These are phyloP conservation scores for Penicillium silybi DNA, from an alignment of 495 filamentous ascomycete genomes.

Conservation along the genomic window DNA sequence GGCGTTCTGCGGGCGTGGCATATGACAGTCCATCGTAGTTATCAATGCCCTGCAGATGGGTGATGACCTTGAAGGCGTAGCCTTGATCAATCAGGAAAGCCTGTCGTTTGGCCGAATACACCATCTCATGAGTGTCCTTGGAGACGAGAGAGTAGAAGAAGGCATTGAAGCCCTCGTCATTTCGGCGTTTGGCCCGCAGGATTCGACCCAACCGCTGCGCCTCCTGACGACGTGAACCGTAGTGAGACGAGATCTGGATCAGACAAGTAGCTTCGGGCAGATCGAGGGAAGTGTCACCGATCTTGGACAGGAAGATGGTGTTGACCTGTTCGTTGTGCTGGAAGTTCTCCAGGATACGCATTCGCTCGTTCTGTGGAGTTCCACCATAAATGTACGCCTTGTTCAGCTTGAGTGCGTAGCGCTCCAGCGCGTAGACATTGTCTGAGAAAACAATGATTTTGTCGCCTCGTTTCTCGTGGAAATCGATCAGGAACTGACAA, in stretches of 20 bases:
- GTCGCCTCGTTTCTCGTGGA: constrained; percentile 92
- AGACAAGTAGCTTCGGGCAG: constrained; percentile 94
- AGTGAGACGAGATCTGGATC: constrained; percentile 98
- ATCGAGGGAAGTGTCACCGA: constrained; percentile 96
- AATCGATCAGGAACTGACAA: constrained; percentile 94
- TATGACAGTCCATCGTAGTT: constrained; percentile 77
- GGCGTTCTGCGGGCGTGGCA: constrained; percentile 71
- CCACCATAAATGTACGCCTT: constrained; percentile 94
- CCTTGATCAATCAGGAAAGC: constrained; percentile 98
- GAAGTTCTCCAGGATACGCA: constrained; percentile 91
- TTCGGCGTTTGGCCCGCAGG: constrained; percentile 89
- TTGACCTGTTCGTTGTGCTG: constrained; percentile 91
- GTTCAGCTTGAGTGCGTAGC: constrained; percentile 76
- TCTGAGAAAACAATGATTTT: constrained; percentile 99
- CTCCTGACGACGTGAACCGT: constrained; percentile 95
- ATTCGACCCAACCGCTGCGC: constrained; percentile 94
- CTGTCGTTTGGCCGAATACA: constrained; percentile 93
- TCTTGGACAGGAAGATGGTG: constrained; percentile 96
- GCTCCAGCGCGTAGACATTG: constrained; percentile 90
- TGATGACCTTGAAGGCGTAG: constrained; percentile 99
- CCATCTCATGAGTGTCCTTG: constrained; percentile 98
- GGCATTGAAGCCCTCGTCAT: constrained; percentile 98
- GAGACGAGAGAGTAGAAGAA: constrained; percentile 98
- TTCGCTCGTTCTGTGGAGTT: constrained; percentile 80
- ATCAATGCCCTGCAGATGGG: constrained; percentile 88